A percentile compares a stretch with the other conserved stretches of the same genome.
Conservation (phyloP, 257 asterid species). For the Voacanga thouarsii region DNA sequence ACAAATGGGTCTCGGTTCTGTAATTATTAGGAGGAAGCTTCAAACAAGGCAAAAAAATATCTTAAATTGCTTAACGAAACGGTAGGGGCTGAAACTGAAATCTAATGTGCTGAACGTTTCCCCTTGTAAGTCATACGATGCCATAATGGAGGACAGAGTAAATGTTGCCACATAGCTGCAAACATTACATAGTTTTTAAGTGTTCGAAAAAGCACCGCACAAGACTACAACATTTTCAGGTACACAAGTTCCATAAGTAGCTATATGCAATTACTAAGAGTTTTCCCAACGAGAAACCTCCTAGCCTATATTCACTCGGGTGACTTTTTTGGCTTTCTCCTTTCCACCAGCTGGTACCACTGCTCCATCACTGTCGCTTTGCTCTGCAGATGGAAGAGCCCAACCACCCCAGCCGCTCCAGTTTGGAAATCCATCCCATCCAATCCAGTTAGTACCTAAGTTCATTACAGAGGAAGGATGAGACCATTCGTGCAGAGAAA, state of each 20-base stretch:
- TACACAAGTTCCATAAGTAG: too few species aligned
- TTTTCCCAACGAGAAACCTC: background rate
- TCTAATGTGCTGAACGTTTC: too few species aligned
- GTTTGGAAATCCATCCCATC: constrained; percentile 49
- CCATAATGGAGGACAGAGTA: too few species aligned
- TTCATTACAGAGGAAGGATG: background rate
- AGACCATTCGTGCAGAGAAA: background rate
- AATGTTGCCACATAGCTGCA: too few species aligned
- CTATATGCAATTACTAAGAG: background rate
- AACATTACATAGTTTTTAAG: background rate
- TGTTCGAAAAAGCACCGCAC: background rate
- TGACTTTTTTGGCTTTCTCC: constrained; percentile 35
- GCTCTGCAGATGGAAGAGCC: constrained; percentile 45
- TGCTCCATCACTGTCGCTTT: constrained; percentile 28
- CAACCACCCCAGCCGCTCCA: constrained; percentile 57
- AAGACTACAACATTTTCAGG: too few species aligned
- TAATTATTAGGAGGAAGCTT: background rate
- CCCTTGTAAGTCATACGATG: too few species aligned
- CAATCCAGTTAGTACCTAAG: constrained; percentile 37
- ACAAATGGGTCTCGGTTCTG: background rate
- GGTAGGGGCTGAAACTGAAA: too few species aligned
- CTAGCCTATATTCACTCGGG: constrained; percentile 49
- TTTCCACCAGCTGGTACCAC: constrained; percentile 23
- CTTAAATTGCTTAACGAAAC: too few species aligned
- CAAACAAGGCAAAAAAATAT: background rate